Base-by-base conservation (phyloP, 257 asterid species). In the Henckelia pumila region DNA sequence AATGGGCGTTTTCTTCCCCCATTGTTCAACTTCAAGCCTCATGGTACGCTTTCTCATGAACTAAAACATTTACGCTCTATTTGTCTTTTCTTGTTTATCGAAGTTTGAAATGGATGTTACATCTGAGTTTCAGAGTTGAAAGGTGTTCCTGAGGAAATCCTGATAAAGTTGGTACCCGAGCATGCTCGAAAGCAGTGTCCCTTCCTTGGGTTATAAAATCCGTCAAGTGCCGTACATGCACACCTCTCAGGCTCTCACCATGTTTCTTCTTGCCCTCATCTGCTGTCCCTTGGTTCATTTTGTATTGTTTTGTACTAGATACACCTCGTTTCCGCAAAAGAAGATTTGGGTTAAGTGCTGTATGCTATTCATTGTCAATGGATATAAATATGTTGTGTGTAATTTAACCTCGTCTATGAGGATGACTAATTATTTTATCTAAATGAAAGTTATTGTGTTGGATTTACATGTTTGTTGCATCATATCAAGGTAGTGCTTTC, bases 1-100 rank as follows among this genome's bases (percentile, higher is more conserved):
- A 89, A 84, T 49, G 95, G 95, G 23, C 85, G 91, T n/a, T 70
- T 74, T 56, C 87, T 89, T 65, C 95, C 96, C 63, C 93, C 93
- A 13, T 71, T 89, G 56, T 89, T 89, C 77, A 87, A 89, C 83
- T 89, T 89, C 59, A 87, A 81, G 77, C 86, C 95, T 61, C 89
- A 81, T 26, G 94, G 97, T 89, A 78, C 19, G 5, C 59, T 50
- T 30, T 68, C 25, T 59, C 71, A 35, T 29, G 8, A 44, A 58
- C 11, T 10, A 22, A 30, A 8, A 16, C 23, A 2, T 59, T 17
- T 8, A 28, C 21, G 19, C 40, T 28, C 23, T 37, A 56, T 35
- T 62, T 19, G 13, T 1, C 35, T 52, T 8, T 28, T 5, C 19
- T 58, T 53, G 62, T 47, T 47, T 17, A 14, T 14, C 4, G 55